phyloP scores from a whole-genome alignment of 148 eudicot genomes.

The Fagopyrum homotropicum region DNA sequence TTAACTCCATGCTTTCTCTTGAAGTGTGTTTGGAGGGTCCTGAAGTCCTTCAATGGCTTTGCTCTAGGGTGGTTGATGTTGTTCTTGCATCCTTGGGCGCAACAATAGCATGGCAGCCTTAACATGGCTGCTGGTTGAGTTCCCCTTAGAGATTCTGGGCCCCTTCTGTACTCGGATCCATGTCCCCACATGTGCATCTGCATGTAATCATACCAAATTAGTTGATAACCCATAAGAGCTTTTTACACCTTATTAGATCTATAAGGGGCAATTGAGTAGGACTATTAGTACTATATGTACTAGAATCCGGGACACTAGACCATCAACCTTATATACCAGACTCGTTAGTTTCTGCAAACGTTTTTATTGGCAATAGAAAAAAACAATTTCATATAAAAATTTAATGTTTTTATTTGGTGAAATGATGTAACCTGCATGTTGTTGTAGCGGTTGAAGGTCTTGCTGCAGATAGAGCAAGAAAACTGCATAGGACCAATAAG shows the following conservation, averaged over 20 bases:
- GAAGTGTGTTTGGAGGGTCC: constrained; percentile 74
- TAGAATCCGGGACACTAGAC: no score
- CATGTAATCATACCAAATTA: neutral
- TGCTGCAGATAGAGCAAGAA: constrained; percentile 61
- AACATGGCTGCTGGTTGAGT: constrained; percentile 68
- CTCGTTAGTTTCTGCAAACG: no score
- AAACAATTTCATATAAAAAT: neutral
- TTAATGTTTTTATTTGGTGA: neutral
- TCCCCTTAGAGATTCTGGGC: constrained; percentile 53
- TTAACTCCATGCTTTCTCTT: constrained; percentile 66
- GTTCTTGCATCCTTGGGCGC: constrained; percentile 67
- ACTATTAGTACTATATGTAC: no score
- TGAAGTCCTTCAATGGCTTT: constrained; percentile 58
- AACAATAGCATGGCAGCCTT: constrained; percentile 63
- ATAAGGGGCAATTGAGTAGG: no score
- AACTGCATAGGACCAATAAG: constrained; percentile 75
- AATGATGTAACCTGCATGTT: constrained; percentile 49
- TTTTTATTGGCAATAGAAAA: neutral
- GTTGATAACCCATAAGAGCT: neutral
- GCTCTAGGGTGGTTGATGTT: constrained; percentile 74
- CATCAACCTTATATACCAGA: no score
- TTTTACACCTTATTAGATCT: no score
- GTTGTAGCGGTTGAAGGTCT: constrained; percentile 67
- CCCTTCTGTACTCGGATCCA: constrained; percentile 61
- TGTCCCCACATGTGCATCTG: constrained; percentile 91